Evolutionary conservation across 352 stramenopile species (phyloP).

Genomic region (Phytopythium vexans): DNA sequence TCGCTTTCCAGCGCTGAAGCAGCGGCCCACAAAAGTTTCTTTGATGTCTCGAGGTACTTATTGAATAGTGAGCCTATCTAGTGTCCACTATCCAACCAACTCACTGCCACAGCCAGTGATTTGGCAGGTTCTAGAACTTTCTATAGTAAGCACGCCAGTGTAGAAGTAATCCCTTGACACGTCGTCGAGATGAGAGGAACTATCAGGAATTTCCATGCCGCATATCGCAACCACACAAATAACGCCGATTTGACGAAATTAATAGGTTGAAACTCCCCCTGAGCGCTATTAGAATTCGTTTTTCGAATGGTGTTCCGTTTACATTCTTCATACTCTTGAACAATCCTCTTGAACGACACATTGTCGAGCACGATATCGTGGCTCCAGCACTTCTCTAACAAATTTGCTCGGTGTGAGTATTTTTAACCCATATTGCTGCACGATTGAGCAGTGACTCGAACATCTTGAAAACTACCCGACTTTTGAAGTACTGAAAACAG

Average conservation of each 20-base stretch:
- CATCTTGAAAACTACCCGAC: neutral
- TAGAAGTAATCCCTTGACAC: constrained; percentile 10
- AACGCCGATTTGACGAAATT: neutral
- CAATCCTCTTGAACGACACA: constrained; percentile 9
- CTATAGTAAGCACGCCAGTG: neutral
- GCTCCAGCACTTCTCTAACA: constrained; percentile 12
- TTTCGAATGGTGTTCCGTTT: neutral
- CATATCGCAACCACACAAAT: constrained; percentile 5
- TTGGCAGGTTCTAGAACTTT: too few relatives aligned
- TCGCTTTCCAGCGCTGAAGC: too few relatives aligned
- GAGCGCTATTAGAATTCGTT: too few relatives aligned
- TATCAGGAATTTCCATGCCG: constrained; percentile 12
- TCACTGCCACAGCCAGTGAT: too few relatives aligned
- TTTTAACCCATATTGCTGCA: neutral
- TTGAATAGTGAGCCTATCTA: too few relatives aligned
- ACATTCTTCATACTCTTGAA: constrained; percentile 1
- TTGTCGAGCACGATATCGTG: neutral
- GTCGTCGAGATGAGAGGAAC: neutral
- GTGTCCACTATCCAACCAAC: too few relatives aligned
- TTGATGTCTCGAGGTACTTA: too few relatives aligned
- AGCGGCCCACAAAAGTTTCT: too few relatives aligned
- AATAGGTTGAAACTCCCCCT: neutral
- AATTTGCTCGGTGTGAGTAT: neutral
- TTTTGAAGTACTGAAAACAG: neutral
- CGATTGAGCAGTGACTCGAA: neutral